Percentiles rank a stretch among this genome's conserved stretches.
Evolutionary conservation across 305 asterid species (phyloP).

Genomic region (Fraxinus sp.): DNA sequence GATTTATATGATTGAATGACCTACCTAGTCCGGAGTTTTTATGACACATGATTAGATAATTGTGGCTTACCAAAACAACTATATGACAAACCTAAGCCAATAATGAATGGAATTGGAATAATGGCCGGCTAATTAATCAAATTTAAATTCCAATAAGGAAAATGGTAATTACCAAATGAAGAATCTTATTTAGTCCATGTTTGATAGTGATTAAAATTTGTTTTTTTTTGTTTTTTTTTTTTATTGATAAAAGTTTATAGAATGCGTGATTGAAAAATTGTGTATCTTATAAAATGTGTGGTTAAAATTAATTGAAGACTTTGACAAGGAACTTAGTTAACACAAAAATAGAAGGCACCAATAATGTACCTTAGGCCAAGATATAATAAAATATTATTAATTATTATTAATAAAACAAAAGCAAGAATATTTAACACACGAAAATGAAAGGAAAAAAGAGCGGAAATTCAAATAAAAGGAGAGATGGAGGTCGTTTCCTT

Average conservation of each 20-base stretch:
- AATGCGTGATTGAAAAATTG: too few species aligned
- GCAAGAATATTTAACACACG: slow-evolving; percentile 29
- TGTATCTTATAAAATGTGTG: too few species aligned
- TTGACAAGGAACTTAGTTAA: background rate
- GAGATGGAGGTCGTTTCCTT: slow-evolving; percentile 85
- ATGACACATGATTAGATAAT: background rate
- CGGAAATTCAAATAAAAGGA: slow-evolving; percentile 40
- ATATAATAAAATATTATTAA: background rate
- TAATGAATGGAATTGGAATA: slow-evolving; percentile 33
- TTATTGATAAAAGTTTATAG: too few species aligned
- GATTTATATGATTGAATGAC: too few species aligned
- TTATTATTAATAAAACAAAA: slow-evolving; percentile 17
- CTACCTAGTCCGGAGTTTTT: background rate
- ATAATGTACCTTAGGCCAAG: background rate
- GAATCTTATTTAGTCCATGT: background rate
- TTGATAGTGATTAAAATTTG: too few species aligned
- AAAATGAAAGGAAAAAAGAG: slow-evolving; percentile 35
- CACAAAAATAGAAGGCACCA: background rate
- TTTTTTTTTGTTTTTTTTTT: too few species aligned
- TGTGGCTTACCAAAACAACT: slow-evolving; percentile 16
- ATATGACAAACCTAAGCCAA: slow-evolving; percentile 19
- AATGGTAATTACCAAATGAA: background rate
- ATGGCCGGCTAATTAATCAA: slow-evolving; percentile 38
- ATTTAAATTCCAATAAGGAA: background rate
- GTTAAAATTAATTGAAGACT: too few species aligned